These are phyloP conservation scores for Lepiota subincarnata DNA, from an alignment of 768 basidiomycete genomes.

Conservation along the genomic window DNA sequence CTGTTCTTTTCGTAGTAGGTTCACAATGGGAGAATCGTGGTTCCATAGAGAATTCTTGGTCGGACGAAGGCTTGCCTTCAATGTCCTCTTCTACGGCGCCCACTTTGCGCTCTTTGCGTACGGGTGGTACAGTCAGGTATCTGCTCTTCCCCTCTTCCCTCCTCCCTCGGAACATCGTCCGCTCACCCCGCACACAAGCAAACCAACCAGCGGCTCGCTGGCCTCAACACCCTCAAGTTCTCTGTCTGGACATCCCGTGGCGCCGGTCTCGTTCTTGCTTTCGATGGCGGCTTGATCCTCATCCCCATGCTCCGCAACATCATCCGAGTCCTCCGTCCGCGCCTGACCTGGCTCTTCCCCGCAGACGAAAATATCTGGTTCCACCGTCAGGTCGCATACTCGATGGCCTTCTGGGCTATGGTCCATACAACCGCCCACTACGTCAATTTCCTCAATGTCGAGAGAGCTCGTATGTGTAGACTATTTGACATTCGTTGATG, in stretches of 20 bases:
- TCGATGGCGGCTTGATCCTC: slow-evolving; percentile 81
- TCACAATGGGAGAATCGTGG: slow-evolving; percentile 64
- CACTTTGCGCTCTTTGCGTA: slow-evolving; percentile 74
- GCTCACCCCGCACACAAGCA: slow-evolving; percentile 32
- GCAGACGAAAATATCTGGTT: slow-evolving; percentile 96
- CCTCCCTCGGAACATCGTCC: not conserved
- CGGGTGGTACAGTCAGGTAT: slow-evolving; percentile 86
- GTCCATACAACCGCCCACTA: slow-evolving; percentile 94
- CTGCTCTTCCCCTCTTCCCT: slow-evolving; percentile 11
- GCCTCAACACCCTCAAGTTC: slow-evolving; percentile 73
- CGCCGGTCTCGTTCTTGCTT: slow-evolving; percentile 86
- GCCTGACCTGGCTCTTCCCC: slow-evolving; percentile 78
- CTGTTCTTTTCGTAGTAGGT: not conserved
- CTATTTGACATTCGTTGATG: not conserved
- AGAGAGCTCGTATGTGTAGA: slow-evolving; percentile 65
- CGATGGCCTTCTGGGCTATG: slow-evolving; percentile 89
- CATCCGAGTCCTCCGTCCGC: slow-evolving; percentile 79
- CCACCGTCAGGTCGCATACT: slow-evolving; percentile 92
- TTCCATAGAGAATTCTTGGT: slow-evolving; percentile 65
- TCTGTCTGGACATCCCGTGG: slow-evolving; percentile 92
- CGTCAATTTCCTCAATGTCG: slow-evolving; percentile 90
- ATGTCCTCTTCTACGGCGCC: slow-evolving; percentile 73
- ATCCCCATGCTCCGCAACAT: slow-evolving; percentile 88
- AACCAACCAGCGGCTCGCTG: slow-evolving; percentile 59
- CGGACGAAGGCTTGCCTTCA: slow-evolving; percentile 64